Percentiles rank a stretch among this genome's conserved stretches.
Conservation (phyloP, 1,284 basidiomycete species). For the Cutaneotrichosporon mucoides region DNA sequence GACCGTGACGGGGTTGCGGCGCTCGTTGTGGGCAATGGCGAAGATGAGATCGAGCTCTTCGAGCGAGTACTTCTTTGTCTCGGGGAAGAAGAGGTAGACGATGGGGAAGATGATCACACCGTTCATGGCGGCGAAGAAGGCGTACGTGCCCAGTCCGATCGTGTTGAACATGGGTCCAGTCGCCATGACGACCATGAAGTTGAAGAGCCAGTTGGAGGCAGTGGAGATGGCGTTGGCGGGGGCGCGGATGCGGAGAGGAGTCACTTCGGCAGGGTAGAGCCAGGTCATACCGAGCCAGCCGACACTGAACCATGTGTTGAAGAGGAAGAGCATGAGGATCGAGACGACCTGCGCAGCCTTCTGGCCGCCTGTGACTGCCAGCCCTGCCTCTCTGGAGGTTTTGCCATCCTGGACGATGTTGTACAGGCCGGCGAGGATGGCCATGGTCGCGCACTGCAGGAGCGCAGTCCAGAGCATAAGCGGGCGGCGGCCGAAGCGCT, state of each 20-base stretch:
- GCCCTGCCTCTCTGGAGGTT: too few species aligned
- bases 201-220: constrained; percentile 55
- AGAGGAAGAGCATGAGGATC: constrained; percentile 48
- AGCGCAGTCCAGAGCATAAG: constrained; percentile 41
- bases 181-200: constrained; percentile 37
- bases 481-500: constrained; percentile 36
- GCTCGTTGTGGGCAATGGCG: constrained; percentile 28
- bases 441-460: constrained; percentile 33
- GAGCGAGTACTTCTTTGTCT: constrained; percentile 33
- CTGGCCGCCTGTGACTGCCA: neutral
- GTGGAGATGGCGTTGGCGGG: constrained; percentile 66
- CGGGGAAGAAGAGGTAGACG: constrained; percentile 38
- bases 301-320: constrained; percentile 47
- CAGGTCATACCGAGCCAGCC: constrained; percentile 44
- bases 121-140: constrained; percentile 41
- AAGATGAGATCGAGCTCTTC: constrained; percentile 41
- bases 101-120: constrained; percentile 34
- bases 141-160: constrained; percentile 41
- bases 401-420: constrained; percentile 23
- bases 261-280: constrained; percentile 43
- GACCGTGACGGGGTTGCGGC: constrained; percentile 27
- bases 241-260: constrained; percentile 57
- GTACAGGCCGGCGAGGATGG: constrained; percentile 40
- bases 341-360: constrained; percentile 43
- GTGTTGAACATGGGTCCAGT: constrained; percentile 39